Percentiles rank a stretch among this genome's conserved stretches.
Conservation (phyloP, 2,329 filamentous ascomycete genomes). For the Nigrospora sphaerica region DNA sequence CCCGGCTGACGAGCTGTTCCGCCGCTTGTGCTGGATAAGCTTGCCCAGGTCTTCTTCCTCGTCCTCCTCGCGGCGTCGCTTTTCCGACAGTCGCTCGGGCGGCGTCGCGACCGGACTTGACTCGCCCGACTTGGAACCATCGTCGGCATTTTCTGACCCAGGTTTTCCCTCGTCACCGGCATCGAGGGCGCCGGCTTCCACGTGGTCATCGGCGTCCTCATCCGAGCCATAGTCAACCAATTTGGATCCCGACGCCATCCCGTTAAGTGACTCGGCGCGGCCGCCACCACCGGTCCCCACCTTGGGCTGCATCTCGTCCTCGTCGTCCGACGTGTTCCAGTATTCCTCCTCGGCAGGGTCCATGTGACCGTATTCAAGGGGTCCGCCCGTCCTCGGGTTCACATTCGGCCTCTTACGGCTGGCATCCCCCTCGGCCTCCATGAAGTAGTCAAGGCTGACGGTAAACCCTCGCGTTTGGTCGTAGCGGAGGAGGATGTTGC, state of each 20-base stretch:
- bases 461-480: constrained; percentile 70
- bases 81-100: constrained; percentile 77
- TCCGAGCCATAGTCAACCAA: constrained; percentile 92
- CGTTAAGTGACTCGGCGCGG: constrained; percentile 45
- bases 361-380: constrained; percentile 63
- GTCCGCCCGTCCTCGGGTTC: constrained; percentile 48
- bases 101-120: constrained; percentile 45
- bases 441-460: constrained; percentile 61
- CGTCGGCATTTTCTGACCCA: constrained; percentile 12
- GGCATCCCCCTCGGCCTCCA: constrained; percentile 60
- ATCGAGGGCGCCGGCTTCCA: constrained; percentile 37
- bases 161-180: constrained; percentile 16
- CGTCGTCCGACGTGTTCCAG: constrained; percentile 83
- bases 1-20: constrained; percentile 48
- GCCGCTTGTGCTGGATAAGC: constrained; percentile 59
- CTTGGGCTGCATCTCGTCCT: constrained; percentile 54
- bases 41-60: constrained; percentile 91
- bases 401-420: constrained; percentile 29
- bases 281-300: constrained; percentile 12
- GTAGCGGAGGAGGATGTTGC: constrained; percentile 65
- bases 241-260: constrained; percentile 54
- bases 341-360: constrained; percentile 88
- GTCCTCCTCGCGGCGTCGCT: constrained; percentile 84
- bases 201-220: constrained; percentile 68
- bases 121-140: constrained; percentile 24